phyloP scores from a whole-genome alignment of 2,329 filamentous ascomycete species.

The Tolypocladium tropicale region DNA sequence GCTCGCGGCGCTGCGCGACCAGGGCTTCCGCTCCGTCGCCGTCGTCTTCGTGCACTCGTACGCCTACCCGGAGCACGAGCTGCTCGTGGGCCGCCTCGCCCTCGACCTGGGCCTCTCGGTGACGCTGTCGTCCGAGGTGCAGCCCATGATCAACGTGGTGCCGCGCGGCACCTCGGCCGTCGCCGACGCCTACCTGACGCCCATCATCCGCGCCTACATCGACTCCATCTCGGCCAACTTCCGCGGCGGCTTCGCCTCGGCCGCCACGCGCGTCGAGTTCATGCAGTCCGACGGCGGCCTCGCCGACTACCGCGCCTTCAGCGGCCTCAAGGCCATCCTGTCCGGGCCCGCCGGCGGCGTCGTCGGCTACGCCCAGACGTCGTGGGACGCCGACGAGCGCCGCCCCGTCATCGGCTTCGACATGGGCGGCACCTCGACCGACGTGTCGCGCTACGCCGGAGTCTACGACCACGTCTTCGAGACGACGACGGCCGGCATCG shows the following conservation, averaged over 20 bases:
- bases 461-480: conserved; percentile 47
- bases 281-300: conserved; percentile 54
- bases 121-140: conserved; percentile 24
- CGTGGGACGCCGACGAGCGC: conserved; percentile 56
- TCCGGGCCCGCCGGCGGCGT: conserved; percentile 71
- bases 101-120: conserved; percentile 30
- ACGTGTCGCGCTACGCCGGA: conserved; percentile 57
- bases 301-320: conserved; percentile 51
- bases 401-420: conserved; percentile 69
- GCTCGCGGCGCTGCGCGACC: conserved; percentile 48
- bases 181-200: conserved; percentile 33
- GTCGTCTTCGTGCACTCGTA: conserved; percentile 69
- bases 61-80: conserved; percentile 45
- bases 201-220: conserved; percentile 24
- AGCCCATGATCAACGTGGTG: conserved; percentile 34
- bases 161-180: conserved; percentile 31
- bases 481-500: conserved; percentile 67
- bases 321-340: conserved; percentile 58
- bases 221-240: conserved; percentile 25
- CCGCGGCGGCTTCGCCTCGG: conserved; percentile 20
- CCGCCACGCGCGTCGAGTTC: conserved; percentile 51
- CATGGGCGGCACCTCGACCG: conserved; percentile 61
- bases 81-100: conserved; percentile 23
- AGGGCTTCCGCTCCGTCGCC: conserved; percentile 40
- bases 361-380: conserved; percentile 65